Percentiles rank a stretch among this genome's conserved stretches.
Conservation (phyloP, 257 asterid genomes). For the Solanum sejunctum region DNA sequence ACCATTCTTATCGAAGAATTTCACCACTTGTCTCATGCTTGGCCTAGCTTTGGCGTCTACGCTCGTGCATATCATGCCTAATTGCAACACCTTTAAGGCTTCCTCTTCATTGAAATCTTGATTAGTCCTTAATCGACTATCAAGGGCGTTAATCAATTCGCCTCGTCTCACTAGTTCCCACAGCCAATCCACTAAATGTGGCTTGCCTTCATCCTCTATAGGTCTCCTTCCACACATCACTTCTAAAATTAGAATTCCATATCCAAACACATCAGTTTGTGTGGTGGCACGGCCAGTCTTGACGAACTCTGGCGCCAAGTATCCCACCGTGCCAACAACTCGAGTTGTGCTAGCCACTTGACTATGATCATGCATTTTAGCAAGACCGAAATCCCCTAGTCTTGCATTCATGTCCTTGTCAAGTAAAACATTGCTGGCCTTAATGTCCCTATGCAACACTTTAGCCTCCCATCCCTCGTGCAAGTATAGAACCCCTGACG, state of each 20-base stretch:
- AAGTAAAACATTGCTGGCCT: conserved; percentile 60
- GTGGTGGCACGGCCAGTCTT: conserved; percentile 50
- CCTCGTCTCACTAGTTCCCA: conserved; percentile 36
- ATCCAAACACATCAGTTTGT: conserved; percentile 40
- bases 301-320: conserved; percentile 52
- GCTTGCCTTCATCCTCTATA: conserved; percentile 34
- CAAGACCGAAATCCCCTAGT: conserved; percentile 64
- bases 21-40: conserved; percentile 56
- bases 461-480: conserved; percentile 67
- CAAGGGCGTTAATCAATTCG: conserved; percentile 28
- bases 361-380: conserved; percentile 57
- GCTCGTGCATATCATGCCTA: conserved; percentile 46
- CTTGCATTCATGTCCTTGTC: conserved; percentile 59
- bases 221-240: conserved; percentile 58
- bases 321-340: conserved; percentile 64
- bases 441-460: conserved; percentile 63
- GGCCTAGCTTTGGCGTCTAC: conserved; percentile 45
- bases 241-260: conserved; percentile 43
- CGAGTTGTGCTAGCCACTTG: conserved; percentile 51
- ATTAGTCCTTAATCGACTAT: conserved; percentile 9
- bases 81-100: conserved; percentile 32
- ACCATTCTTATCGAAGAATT: conserved; percentile 34
- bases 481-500: conserved; percentile 42
- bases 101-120: conserved; percentile 31
- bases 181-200: conserved; percentile 40